These are phyloP conservation scores for Centella asiatica DNA, from an alignment of 129 eudicot genomes.

Conservation along the genomic window DNA sequence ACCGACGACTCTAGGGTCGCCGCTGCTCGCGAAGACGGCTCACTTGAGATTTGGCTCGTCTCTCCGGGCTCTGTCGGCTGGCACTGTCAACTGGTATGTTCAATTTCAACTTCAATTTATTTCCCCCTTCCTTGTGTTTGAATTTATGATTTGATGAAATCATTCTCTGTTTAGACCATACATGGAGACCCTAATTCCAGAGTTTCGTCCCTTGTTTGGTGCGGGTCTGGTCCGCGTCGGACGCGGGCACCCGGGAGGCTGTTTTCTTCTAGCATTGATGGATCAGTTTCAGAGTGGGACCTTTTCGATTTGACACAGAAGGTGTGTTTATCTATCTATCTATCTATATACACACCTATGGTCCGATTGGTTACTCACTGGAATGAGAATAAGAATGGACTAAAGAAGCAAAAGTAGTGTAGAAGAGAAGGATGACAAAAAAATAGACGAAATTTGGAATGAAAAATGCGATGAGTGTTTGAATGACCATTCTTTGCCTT, in stretches of 20 bases:
- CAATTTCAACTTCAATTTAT: neutral
- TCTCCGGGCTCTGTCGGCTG: constrained; percentile 95
- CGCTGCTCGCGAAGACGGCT: constrained; percentile 83
- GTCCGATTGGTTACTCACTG: too few species aligned
- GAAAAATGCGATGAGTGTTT: too few species aligned
- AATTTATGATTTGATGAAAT: neutral
- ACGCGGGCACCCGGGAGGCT: constrained; percentile 37
- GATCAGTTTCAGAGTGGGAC: constrained; percentile 87
- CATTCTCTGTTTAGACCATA: constrained; percentile 43
- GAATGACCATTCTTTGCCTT: too few species aligned
- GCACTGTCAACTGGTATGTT: constrained; percentile 77
- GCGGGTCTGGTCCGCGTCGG: constrained; percentile 34
- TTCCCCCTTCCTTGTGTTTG: neutral
- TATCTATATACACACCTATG: too few species aligned
- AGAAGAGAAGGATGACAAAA: too few species aligned
- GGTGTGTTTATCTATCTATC: too few species aligned
- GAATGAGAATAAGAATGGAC: too few species aligned
- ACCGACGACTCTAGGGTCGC: constrained; percentile 78
- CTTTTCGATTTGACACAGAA: constrained; percentile 51
- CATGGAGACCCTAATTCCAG: constrained; percentile 60
- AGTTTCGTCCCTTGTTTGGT: constrained; percentile 75
- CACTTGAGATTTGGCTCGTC: constrained; percentile 93
- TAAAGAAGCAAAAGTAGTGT: too few species aligned
- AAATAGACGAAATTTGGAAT: too few species aligned
- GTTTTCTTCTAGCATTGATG: constrained; percentile 86